Evolutionary conservation across 495 filamentous ascomycete species (phyloP).

Genomic region (Penicillium cinerascens): DNA sequence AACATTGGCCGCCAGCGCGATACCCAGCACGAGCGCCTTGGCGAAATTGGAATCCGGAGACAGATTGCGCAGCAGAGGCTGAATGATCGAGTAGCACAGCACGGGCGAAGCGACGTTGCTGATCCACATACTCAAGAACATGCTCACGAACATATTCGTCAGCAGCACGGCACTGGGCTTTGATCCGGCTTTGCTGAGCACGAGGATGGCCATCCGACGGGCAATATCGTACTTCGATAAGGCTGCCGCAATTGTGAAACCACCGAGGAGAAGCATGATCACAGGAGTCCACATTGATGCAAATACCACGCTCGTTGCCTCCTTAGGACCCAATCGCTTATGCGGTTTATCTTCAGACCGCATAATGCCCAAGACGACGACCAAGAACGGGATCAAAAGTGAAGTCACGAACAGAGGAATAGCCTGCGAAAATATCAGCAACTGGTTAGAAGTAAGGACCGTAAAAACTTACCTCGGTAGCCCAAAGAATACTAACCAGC

Average conservation of each 20-base stretch:
- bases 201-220: constrained; percentile 92
- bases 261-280: constrained; percentile 96
- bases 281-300: constrained; percentile 98
- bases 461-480: constrained; percentile 73
- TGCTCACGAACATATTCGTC: constrained; percentile 97
- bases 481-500: constrained; percentile 93
- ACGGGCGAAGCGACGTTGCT: constrained; percentile 97
- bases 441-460: constrained; percentile 3
- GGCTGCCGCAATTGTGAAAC: constrained; percentile 93
- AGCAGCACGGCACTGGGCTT: constrained; percentile 81
- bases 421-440: constrained; percentile 52
- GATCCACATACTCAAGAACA: constrained; percentile 98
- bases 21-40: constrained; percentile 93
- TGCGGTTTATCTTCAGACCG: constrained; percentile 69
- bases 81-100: constrained; percentile 88
- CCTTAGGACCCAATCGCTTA: constrained; percentile 64
- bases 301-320: constrained; percentile 78
- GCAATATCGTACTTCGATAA: constrained; percentile 97
- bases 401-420: constrained; percentile 98
- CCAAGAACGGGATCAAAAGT: constrained; percentile 88
- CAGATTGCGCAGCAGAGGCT: constrained; percentile 92
- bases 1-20: constrained; percentile 92
- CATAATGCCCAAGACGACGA: constrained; percentile 80
- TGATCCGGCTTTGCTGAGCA: constrained; percentile 95
- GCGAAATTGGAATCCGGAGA: constrained; percentile 85